These are phyloP conservation scores for Priceomyces medius DNA, from an alignment of 805 yeast genomes.

Conservation along the genomic window DNA sequence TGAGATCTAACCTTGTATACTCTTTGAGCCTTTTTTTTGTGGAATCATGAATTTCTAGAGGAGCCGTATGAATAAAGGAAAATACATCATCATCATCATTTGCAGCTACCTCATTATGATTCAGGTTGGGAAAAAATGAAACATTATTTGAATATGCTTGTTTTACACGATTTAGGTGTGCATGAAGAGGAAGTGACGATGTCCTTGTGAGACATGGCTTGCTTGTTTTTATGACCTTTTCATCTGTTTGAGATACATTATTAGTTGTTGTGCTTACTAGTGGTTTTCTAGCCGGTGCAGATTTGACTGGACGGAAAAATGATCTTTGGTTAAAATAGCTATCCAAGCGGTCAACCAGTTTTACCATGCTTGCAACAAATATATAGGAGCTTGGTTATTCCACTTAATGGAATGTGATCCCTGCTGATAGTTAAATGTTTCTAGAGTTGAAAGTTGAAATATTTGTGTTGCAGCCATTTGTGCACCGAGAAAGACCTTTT, in stretches of 20 bases:
- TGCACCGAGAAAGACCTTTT: slow-evolving; percentile 2
- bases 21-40: not conserved
- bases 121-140: not conserved
- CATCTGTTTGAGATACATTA: not conserved
- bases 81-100: slow-evolving; percentile 1
- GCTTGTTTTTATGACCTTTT: not conserved
- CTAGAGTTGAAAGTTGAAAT: not conserved
- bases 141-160: not conserved
- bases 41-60: not conserved
- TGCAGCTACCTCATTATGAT: not conserved
- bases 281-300: slow-evolving; percentile 4
- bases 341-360: not conserved
- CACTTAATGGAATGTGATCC: too few relatives aligned
- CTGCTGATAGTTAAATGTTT: too few relatives aligned
- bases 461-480: slow-evolving; percentile 20
- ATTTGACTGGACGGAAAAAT: not conserved
- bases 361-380: not conserved
- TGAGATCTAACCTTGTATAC: not conserved
- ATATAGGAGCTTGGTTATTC: too few relatives aligned
- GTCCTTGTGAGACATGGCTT: not conserved
- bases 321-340: not conserved
- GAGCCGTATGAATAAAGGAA: slow-evolving; percentile 2
- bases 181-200: not conserved
- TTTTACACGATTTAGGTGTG: not conserved
- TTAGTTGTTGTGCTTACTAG: not conserved